These are phyloP conservation scores for Trifolium dubium DNA, from an alignment of 306 rosid genomes.

Conservation along the genomic window DNA sequence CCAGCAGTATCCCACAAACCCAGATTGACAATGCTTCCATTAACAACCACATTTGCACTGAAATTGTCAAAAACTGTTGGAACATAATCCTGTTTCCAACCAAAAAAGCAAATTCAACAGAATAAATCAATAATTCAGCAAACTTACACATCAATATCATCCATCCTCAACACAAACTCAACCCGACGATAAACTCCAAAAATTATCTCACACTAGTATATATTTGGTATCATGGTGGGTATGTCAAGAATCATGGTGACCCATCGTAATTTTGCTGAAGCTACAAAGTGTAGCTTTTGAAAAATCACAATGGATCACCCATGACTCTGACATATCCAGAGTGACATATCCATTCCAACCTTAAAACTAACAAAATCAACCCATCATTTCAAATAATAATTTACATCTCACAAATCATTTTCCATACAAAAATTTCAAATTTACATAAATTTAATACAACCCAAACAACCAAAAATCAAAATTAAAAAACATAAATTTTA, in stretches of 20 bases:
- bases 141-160: conserved; percentile 13
- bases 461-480: neutral
- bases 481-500: neutral
- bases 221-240: too few relatives aligned
- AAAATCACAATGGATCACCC: too few relatives aligned
- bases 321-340: too few relatives aligned
- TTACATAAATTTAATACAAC: neutral
- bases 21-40: conserved; percentile 92
- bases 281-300: too few relatives aligned
- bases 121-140: neutral
- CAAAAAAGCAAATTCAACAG: conserved; percentile 31
- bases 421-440: neutral
- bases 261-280: too few relatives aligned
- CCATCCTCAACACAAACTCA: neutral
- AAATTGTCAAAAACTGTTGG: conserved; percentile 98
- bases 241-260: too few relatives aligned
- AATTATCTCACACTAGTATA: neutral
- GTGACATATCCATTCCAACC: neutral
- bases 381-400: neutral
- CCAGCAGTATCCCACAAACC: conserved; percentile 99
- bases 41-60: conserved; percentile 98
- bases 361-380: neutral
- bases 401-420: neutral
- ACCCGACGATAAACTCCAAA: neutral
- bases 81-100: conserved; percentile 85